Evolutionary conservation across 768 basidiomycete genomes (phyloP), one percentile per base, ranked within the genome.

Genomic region (Boletellus ananas): DNA sequence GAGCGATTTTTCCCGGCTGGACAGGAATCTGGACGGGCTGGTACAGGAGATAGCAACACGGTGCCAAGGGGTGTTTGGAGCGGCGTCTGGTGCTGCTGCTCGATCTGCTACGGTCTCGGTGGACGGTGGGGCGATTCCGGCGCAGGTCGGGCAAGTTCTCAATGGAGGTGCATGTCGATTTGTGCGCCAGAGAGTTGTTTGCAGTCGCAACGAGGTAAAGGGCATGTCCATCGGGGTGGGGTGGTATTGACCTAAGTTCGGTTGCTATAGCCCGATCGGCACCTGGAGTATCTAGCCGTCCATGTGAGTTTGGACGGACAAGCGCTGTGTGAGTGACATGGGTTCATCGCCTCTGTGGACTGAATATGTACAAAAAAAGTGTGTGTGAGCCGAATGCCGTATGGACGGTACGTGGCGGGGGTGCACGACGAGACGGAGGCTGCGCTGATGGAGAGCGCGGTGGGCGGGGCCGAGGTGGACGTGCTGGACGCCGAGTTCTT

Each of bases 401-500:
- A 78, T 63, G 72, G 67, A 44, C 67, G 70, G 50, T 72, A 72
- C 56, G 67, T 62, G 60, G 59, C 66, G 45, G 66, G 65, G 47
- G 56, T 64, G 54, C 72, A 72, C 51, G 66, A 68, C 59, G 67
- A 73, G 54, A 70, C 83, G 60, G 58, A 57, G 49, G 65, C 72
- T 43, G 76, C 71, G 56, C 63, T 84, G 66, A 70, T 85, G 39
- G 78, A 83, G 64, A 81, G 80, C 69, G 55, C 34, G 36, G 52
- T 60, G 66, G 62, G 56, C 64, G 72, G 67, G 56, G 61, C 51
- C 47, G 70, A 73, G 57, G 65, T 83, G 59, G 75, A 83, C 51
- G 58, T 88, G 39, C 63, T 89, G 63, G 84, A 84, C 59, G 76
- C 72, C 37, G 84, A 88, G 48, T 90, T 90, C 70, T 89, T 92